These are phyloP conservation scores for Colletotrichum filicis DNA, from an alignment of 2,329 filamentous ascomycete species.

Conservation along the genomic window DNA sequence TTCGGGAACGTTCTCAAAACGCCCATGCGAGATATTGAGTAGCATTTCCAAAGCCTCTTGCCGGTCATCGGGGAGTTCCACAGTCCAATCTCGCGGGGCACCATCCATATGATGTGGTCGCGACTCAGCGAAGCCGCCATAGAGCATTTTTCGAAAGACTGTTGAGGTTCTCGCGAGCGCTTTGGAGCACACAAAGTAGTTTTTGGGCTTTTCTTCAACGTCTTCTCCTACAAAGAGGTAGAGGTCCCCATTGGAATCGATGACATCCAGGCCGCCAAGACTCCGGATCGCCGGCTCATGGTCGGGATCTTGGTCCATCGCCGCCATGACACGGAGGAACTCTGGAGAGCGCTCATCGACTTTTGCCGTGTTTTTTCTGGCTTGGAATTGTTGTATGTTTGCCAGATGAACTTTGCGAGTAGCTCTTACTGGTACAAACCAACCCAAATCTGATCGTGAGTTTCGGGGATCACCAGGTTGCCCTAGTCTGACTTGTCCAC, in stretches of 20 bases:
- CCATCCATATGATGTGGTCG: background rate
- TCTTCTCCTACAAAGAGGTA: background rate
- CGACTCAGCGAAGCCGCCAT: slow-evolving; percentile 41
- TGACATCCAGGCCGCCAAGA: background rate
- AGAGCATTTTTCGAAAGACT: slow-evolving; percentile 44
- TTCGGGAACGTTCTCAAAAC: slow-evolving; percentile 40
- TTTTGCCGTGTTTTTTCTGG: background rate
- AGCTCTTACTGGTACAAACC: background rate
- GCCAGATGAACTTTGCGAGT: background rate
- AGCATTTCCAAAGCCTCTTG: slow-evolving; percentile 41
- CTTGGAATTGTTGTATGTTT: background rate
- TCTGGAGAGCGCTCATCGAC: background rate
- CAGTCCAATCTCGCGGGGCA: slow-evolving; percentile 38
- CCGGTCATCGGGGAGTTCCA: slow-evolving; percentile 45
- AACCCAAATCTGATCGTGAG: background rate
- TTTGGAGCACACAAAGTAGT: slow-evolving; percentile 42
- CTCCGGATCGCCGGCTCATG: background rate
- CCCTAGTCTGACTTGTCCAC: background rate
- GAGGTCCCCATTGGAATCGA: slow-evolving; percentile 12
- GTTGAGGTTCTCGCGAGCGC: slow-evolving; percentile 41
- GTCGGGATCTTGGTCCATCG: slow-evolving; percentile 9
- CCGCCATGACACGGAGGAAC: background rate
- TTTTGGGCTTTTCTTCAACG: background rate
- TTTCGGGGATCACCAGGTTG: background rate
- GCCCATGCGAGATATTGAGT: slow-evolving; percentile 44